Percentiles rank a stretch among this genome's conserved stretches.
Conservation (phyloP, 2,329 filamentous ascomycete species). For the Parasarocladium wereldwijsianum region DNA sequence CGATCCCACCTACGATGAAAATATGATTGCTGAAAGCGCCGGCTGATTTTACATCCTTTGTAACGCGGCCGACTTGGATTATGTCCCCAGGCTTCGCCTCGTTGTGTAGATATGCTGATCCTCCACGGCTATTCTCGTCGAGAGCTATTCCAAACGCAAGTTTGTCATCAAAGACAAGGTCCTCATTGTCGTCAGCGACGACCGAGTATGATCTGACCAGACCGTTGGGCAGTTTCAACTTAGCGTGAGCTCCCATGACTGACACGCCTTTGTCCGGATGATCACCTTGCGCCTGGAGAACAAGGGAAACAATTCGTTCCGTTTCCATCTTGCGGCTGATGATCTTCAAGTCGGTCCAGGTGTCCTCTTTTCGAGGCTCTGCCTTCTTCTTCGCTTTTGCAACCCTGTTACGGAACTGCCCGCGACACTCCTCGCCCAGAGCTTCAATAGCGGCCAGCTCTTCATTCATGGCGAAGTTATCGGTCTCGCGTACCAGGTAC, state of each 20-base stretch:
- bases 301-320: constrained; percentile 31
- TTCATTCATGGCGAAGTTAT: constrained; percentile 34
- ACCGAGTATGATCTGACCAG: constrained; percentile 47
- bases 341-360: constrained; percentile 32
- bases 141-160: constrained; percentile 46
- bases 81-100: constrained; percentile 28
- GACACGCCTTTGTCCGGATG: constrained; percentile 3
- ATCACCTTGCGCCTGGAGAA: constrained; percentile 26
- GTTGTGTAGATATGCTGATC: constrained; percentile 43
- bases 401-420: constrained; percentile 35
- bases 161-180: constrained; percentile 12
- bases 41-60: constrained; percentile 28
- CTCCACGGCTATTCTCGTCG: constrained; percentile 40
- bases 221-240: constrained; percentile 39
- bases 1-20: constrained; percentile 50
- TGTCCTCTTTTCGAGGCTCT: constrained; percentile 12
- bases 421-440: constrained; percentile 32
- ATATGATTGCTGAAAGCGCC: constrained; percentile 39
- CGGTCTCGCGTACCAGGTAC: constrained; percentile 40
- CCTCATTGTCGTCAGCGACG: constrained; percentile 1
- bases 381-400: constrained; percentile 25
- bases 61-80: constrained; percentile 36
- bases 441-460: constrained; percentile 35
- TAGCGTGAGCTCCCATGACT: constrained; percentile 36
- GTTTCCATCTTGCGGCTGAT: constrained; percentile 36